Conservation (phyloP, 768 basidiomycete genomes). For the Vishniacozyma victoriae region DNA sequence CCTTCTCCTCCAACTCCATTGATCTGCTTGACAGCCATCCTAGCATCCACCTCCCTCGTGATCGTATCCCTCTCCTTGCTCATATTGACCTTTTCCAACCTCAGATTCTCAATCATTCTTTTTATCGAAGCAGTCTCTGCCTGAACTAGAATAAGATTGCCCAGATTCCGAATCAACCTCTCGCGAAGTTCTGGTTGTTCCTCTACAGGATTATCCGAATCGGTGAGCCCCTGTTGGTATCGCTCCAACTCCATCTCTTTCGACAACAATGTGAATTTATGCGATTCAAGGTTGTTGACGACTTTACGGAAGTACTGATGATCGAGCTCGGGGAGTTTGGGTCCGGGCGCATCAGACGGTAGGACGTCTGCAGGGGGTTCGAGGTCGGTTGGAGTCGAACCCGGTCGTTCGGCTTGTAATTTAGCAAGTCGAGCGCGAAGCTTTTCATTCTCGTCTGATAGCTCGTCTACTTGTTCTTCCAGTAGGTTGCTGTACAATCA, state of each 20-base stretch:
- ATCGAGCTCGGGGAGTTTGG: not conserved
- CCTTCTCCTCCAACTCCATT: slow-evolving; percentile 1
- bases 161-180: too few species aligned
- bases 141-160: too few species aligned
- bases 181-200: too few species aligned
- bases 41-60: not conserved
- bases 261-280: slow-evolving; percentile 10
- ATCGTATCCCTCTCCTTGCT: not conserved
- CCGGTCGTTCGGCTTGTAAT: slow-evolving; percentile 9
- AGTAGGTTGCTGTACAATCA: too few species aligned
- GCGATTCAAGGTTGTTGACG: slow-evolving; percentile 15
- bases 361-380: not conserved
- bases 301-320: slow-evolving; percentile 15
- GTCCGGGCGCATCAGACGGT: not conserved
- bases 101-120: not conserved
- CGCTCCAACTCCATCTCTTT: slow-evolving; percentile 14
- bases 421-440: slow-evolving; percentile 26
- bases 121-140: slow-evolving; percentile 1
- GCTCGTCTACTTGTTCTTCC: too few species aligned
- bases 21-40: slow-evolving; percentile 6
- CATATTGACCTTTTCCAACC: not conserved
- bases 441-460: slow-evolving; percentile 37
- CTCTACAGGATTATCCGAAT: too few species aligned
- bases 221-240: too few species aligned
- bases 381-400: not conserved